These are phyloP conservation scores for Penicillium coprophilum DNA, from an alignment of 495 filamentous ascomycete species.

Conservation along the genomic window DNA sequence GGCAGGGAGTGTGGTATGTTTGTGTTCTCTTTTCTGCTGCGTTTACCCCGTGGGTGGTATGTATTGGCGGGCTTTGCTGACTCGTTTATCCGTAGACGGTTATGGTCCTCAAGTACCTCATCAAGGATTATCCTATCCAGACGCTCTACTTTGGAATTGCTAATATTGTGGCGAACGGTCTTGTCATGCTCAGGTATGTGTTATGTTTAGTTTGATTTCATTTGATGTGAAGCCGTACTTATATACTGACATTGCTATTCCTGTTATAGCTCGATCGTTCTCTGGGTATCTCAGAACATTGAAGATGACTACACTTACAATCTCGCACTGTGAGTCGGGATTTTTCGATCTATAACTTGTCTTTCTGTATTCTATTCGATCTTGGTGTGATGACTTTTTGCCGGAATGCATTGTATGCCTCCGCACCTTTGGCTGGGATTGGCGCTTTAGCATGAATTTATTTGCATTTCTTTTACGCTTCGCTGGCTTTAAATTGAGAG, in stretches of 20 bases:
- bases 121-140: conserved; percentile 73
- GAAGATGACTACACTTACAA: conserved; percentile 99
- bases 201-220: not conserved
- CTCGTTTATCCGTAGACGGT: conserved; percentile 53
- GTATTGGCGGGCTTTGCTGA: conserved; percentile 11
- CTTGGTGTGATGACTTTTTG: conserved; percentile 19
- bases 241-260: conserved; percentile 12
- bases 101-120: conserved; percentile 88
- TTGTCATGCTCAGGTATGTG: conserved; percentile 83
- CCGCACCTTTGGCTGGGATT: conserved; percentile 17
- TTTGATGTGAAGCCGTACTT: not conserved
- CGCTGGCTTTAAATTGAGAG: not conserved
- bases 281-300: conserved; percentile 98
- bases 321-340: conserved; percentile 64
- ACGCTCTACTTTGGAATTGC: conserved; percentile 92
- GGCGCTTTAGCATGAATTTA: conserved; percentile 22
- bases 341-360: conserved; percentile 5
- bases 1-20: conserved; percentile 74
- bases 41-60: not conserved
- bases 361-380: conserved; percentile 27
- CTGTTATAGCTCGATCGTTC: conserved; percentile 67
- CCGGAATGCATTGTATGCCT: conserved; percentile 11
- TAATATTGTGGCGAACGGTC: conserved; percentile 82
- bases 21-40: not conserved
- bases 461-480: conserved; percentile 2